Base-by-base conservation (phyloP, 139 green algal species). In the Nannochloris sp. region DNA sequence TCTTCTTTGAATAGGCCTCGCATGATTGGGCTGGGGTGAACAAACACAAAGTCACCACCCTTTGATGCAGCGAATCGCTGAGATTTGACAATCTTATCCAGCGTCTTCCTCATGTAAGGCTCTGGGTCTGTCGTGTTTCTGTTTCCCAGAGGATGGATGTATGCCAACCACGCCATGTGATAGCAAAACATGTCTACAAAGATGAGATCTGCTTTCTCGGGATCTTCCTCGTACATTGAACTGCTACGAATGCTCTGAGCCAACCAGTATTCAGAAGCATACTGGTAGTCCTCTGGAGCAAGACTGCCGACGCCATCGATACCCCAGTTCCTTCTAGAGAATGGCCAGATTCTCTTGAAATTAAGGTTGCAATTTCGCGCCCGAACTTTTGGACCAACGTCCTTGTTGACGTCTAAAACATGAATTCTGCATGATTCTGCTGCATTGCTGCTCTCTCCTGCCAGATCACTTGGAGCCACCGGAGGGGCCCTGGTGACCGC, bases 131-230 rank as follows among this genome's bases (percentile, higher is more conserved):
- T 43, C 2, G 31, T 20, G n/a, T 20, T 28, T 25, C 44, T 46
- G 40, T 49, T 61, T 29, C 65, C 65, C 28, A 61, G 43, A 2
- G 70, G 70, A 23, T 77, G 70, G 31, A 69, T 69, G 28, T 63
- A 78, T 3, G 60, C 33, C 71, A 78, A 50, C 71, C 71, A 78
- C 16, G 57, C 40, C 2, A 66, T 31, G 59, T 78, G 71, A 51
- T 78, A 78, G 71, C 71, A 78, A 30, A 61, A 43, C 51, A 74
- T 61, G 63, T 78, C 71, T 17, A 78, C 65, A 64, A 73, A 78
- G 13, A 78, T 50, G 33, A 78, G 67, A 33, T 78, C 71, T 29
- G 71, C 71, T 3, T 33, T 14, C n/a, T 29, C 20, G 4, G 56
- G 6, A 56, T 69, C 50, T 14, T 50, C 2, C 2, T 58, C 29